These are phyloP conservation scores for Aspergillus sp. DNA, from an alignment of 2,329 filamentous ascomycete genomes.

Conservation along the genomic window DNA sequence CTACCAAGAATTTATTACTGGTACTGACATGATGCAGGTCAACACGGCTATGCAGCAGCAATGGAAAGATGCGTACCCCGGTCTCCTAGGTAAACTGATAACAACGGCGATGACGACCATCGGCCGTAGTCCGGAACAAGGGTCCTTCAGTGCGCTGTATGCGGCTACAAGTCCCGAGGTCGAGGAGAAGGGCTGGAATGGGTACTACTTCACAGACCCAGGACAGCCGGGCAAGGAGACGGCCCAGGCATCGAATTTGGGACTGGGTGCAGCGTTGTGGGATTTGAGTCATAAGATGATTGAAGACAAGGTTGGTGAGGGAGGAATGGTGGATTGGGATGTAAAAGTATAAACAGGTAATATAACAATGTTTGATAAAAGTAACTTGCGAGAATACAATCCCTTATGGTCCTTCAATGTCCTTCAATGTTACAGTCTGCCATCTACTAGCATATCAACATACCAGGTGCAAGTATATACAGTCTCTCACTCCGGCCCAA, in stretches of 20 bases:
- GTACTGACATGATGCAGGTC: constrained; percentile 28
- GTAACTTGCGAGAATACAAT: no score
- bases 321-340: constrained; percentile 40
- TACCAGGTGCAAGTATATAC: no score
- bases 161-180: constrained; percentile 44
- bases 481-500: background rate
- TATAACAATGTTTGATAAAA: background rate
- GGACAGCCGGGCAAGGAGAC: constrained; percentile 41
- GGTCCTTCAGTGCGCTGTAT: constrained; percentile 47
- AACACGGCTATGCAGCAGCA: constrained; percentile 49
- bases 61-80: constrained; percentile 49
- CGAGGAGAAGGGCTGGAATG: constrained; percentile 45
- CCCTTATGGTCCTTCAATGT: no score
- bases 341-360: background rate
- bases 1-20: no score
- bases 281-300: constrained; percentile 41
- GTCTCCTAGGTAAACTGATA: constrained; percentile 41
- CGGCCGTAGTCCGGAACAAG: constrained; percentile 43
- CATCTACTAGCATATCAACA: no score
- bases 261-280: constrained; percentile 43
- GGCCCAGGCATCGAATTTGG: constrained; percentile 39
- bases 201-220: constrained; percentile 45
- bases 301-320: constrained; percentile 42
- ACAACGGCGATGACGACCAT: constrained; percentile 35
- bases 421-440: no score